Evolutionary conservation across 2,329 filamentous ascomycete species (phyloP), one percentile per base, ranked within the genome.

Genomic region (Diaporthe caulivora): DNA sequence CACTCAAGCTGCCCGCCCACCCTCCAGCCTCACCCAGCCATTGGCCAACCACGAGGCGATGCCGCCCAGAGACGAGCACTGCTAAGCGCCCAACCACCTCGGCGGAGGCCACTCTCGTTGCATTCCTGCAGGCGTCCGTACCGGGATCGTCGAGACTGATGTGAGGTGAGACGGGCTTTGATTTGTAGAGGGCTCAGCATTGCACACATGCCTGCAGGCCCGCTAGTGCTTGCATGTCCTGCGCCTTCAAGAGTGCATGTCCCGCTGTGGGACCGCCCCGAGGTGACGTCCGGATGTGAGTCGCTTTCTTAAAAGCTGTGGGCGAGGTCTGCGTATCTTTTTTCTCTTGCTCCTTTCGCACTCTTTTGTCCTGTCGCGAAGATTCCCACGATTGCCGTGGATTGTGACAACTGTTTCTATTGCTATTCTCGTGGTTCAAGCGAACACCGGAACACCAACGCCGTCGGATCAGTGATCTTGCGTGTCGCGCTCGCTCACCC

Each of bases 1-100:
- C n/a, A n/a, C n/a, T n/a, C n/a, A n/a, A n/a, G 8, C 29, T 29
- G 26, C 18, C 24, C 29, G 24, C 31, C 8, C 24, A 40, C 40
- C 37, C 24, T 7, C 15, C 24, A 18, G 10, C 3, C 26, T 47
- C 31, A 34, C 42, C 4, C 47, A 42, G 37, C 37, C 34, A 74
- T 64, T 72, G 73, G 70, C 73, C 70, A 72, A 72, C 73, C 62
- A 74, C 15, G 51, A 51, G 11, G 70, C 64, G 51, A 37, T 70
- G 71, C 29, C 55, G 34, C 62, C 64, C 65, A 18, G 21, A 47
- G 47, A 34, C 47, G 49, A 70, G 70, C 62, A 72, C 70, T 64
- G 73, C 73, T 74, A 74, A 74, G 73, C 73, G 73, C 73, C 73
- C 49, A 64, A 71, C 70, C 53, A 42, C 68, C 54, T 71, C 68